phyloP scores from a whole-genome alignment of 257 asterid species.

The Solanum microdontum region DNA sequence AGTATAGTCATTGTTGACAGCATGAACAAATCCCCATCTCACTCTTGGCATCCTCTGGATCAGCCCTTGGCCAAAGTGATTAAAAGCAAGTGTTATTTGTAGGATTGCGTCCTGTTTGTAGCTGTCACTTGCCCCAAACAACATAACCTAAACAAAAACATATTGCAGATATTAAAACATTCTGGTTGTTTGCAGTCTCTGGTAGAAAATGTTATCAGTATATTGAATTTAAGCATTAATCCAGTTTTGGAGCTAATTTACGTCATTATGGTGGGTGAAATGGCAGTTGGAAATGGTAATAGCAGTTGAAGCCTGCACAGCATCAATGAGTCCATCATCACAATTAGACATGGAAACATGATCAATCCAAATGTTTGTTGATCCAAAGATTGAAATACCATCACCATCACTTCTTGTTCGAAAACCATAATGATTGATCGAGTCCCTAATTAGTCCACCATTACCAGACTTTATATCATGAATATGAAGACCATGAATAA shows the following conservation, averaged over 20 bases:
- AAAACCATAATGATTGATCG: constrained; percentile 11
- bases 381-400: constrained; percentile 20
- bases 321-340: constrained; percentile 26
- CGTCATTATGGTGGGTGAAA: constrained; percentile 24
- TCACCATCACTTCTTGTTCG: constrained; percentile 24
- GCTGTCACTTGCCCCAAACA: constrained; percentile 21
- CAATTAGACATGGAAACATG: constrained; percentile 25
- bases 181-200: neutral
- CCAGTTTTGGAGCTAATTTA: neutral
- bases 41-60: constrained; percentile 27
- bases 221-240: neutral
- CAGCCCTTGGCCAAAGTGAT: constrained; percentile 24
- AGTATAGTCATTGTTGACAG: constrained; percentile 22
- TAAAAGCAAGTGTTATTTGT: constrained; percentile 24
- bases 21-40: constrained; percentile 25
- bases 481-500: constrained; percentile 11
- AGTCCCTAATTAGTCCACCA: constrained; percentile 21
- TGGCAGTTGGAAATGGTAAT: constrained; percentile 25
- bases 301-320: constrained; percentile 17
- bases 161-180: neutral
- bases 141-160: constrained; percentile 13
- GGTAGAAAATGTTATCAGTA: neutral
- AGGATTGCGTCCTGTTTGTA: constrained; percentile 5
- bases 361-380: constrained; percentile 24
- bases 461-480: constrained; percentile 10